phyloP scores from a whole-genome alignment of 345 rosid species.

The Salix arbutifolia region DNA sequence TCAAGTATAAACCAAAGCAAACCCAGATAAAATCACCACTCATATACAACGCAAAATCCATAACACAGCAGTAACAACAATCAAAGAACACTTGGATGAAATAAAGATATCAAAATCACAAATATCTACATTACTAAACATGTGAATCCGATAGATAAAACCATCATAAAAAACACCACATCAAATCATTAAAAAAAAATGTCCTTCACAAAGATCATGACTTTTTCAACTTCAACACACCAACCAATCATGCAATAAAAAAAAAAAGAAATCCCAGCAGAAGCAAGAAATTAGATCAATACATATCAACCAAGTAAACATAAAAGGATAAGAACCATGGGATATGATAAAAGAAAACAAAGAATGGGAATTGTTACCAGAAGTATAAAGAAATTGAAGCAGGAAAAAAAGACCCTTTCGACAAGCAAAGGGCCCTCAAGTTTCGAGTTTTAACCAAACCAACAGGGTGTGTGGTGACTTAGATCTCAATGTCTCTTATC shows the following conservation, averaged over 20 bases:
- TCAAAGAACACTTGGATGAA: background rate
- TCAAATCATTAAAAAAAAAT: background rate
- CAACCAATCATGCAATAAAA: background rate
- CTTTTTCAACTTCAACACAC: background rate
- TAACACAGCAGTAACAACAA: background rate
- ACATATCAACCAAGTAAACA: background rate
- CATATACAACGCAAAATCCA: background rate
- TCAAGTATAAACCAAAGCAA: background rate
- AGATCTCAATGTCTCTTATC: constrained; percentile 9
- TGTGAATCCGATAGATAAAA: background rate
- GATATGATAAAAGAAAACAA: background rate
- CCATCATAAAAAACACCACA: background rate
- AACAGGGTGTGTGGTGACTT: background rate
- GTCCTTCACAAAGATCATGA: background rate
- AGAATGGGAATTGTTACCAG: constrained; percentile 6
- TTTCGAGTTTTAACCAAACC: background rate
- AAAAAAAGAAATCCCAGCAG: background rate
- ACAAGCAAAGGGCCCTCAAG: constrained; percentile 16
- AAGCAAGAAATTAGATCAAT: background rate
- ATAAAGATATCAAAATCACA: background rate
- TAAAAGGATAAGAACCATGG: background rate
- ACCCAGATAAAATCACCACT: background rate
- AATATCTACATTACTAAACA: background rate
- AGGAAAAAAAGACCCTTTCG: constrained; percentile 16
- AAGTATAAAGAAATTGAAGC: background rate